Base-by-base conservation (phyloP, 116 monocot genomes). In the Phalaenopsis hybrid region DNA sequence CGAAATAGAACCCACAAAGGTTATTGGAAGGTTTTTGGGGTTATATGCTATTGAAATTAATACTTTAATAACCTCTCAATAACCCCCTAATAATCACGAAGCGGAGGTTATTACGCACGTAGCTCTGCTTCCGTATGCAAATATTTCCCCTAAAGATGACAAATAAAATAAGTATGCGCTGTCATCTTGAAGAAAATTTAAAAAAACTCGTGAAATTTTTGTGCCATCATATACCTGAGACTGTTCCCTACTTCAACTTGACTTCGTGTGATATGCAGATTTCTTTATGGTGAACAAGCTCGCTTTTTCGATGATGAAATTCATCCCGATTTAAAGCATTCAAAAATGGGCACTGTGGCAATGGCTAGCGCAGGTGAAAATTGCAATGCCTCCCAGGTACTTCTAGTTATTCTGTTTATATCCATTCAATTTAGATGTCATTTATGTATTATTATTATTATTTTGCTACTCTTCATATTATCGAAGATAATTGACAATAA, bases 301-400 rank as follows among this genome's bases (percentile, higher is more conserved):
- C 92, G 93, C 2, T 95, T 98, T 82, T 98, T 98, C 86, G 86
- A 89, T 20, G 90, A 98, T 86, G 98, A 98, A 86, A 95, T 98
- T 50, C 92, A 90, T 83, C 95, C 94, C 48, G 93, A 98, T 79
- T 82, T 98, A 81, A 98, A 93, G 80, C 95, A 98, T 88, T 83
- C 87, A 45, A 94, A 91, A 88, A 92, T 74, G 75, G 98, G 98
- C 28, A 92, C 93, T 34, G 81, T 98, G 34, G 92, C 95, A 44
- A 98, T 98, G 98, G 95, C 92, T 63, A 95, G 90, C 87, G 95
- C 94, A 81, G 98, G 95, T 18, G 84, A 95, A 85, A 91, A 95
- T 85, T 83, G 82, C 77, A 98, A 98, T 87, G 98, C 95, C 48
- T 98, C 98, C 50, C 96, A 97, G 94, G 97, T 97, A 85, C 13